Evolutionary conservation across 2,329 filamentous ascomycete genomes (phyloP).

Genomic region (Alternaria consortialis): DNA sequence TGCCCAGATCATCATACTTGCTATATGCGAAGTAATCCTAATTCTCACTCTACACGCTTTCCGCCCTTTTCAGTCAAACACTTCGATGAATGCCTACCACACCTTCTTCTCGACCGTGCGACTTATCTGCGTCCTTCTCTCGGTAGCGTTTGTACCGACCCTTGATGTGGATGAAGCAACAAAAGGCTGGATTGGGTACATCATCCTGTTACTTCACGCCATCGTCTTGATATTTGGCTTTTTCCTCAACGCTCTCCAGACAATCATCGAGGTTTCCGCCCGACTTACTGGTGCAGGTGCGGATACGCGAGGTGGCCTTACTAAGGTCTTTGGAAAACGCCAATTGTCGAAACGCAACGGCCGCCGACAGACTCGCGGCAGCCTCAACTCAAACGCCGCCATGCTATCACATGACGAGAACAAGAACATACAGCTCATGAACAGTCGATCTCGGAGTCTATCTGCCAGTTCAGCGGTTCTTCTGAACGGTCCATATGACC

Average conservation of each 20-base stretch:
- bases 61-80: slow-evolving; percentile 86
- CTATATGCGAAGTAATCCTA: slow-evolving; percentile 92
- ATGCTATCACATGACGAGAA: slow-evolving; percentile 78
- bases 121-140: slow-evolving; percentile 68
- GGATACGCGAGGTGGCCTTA: slow-evolving; percentile 79
- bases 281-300: slow-evolving; percentile 83
- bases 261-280: slow-evolving; percentile 86
- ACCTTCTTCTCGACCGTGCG: slow-evolving; percentile 82
- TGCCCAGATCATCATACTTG: slow-evolving; percentile 88
- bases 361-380: slow-evolving; percentile 74
- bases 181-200: slow-evolving; percentile 95
- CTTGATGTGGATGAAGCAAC: slow-evolving; percentile 79
- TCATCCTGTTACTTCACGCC: slow-evolving; percentile 85
- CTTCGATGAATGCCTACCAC: slow-evolving; percentile 97
- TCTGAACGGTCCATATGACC: slow-evolving; percentile 59
- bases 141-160: slow-evolving; percentile 78
- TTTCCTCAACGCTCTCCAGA: slow-evolving; percentile 90
- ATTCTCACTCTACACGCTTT: slow-evolving; percentile 89
- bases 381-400: slow-evolving; percentile 80
- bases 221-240: slow-evolving; percentile 89
- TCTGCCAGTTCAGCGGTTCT: slow-evolving; percentile 71
- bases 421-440: slow-evolving; percentile 66
- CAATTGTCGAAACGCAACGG: slow-evolving; percentile 80
- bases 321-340: slow-evolving; percentile 87
- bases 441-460: slow-evolving; percentile 65